phyloP scores from a whole-genome alignment of 768 basidiomycete genomes.

The Chiua virens region DNA sequence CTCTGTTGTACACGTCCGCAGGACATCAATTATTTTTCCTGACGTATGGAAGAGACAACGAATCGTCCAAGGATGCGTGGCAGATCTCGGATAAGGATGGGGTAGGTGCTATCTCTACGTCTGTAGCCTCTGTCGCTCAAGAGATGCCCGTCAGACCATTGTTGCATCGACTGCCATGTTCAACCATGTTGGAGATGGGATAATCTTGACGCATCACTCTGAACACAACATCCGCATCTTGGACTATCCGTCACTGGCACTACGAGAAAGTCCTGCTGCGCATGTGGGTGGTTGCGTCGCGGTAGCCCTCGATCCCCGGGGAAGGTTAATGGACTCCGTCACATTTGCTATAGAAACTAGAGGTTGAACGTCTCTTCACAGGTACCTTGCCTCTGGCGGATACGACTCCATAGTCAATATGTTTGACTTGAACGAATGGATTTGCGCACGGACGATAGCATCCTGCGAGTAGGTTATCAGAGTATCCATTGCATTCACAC shows the following conservation, averaged over 20 bases:
- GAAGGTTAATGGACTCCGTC: conserved; percentile 43
- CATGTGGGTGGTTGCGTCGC: conserved; percentile 82
- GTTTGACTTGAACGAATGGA: conserved; percentile 80
- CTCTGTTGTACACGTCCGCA: conserved; percentile 61
- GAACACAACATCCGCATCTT: conserved; percentile 67
- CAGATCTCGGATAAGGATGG: conserved; percentile 35
- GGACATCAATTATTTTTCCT: conserved; percentile 63
- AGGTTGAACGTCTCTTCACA: conserved; percentile 24
- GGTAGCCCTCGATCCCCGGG: conserved; percentile 77
- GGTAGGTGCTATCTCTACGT: background rate
- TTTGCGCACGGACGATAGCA: conserved; percentile 72
- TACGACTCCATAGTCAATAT: conserved; percentile 82
- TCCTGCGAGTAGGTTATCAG: conserved; percentile 68
- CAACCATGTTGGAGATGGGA: conserved; percentile 72
- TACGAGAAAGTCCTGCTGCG: conserved; percentile 64
- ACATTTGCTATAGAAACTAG: background rate
- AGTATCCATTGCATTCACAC: background rate
- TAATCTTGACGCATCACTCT: conserved; percentile 63
- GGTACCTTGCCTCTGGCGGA: conserved; percentile 79
- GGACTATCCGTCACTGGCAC: conserved; percentile 61
- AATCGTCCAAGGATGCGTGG: conserved; percentile 55
- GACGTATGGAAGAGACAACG: conserved; percentile 52
- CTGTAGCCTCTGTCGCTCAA: background rate
- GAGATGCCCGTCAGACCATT: conserved; percentile 36
- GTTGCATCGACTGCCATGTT: conserved; percentile 68